Conservation (phyloP, 2,329 filamentous ascomycete genomes). For the Huntiella moniliformis region DNA sequence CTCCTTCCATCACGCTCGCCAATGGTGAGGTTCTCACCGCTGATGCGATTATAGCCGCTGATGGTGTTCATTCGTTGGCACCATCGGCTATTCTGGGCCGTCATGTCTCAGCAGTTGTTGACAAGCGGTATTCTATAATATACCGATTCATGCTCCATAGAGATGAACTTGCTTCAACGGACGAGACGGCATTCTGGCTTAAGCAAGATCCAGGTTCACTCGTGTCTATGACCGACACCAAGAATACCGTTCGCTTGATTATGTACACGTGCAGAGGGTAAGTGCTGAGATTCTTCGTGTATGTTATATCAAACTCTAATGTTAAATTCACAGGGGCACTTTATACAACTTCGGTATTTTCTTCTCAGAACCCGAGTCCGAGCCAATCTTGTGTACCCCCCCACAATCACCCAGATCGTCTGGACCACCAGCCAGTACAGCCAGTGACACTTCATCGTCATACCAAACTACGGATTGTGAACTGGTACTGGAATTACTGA, state of each 20-base stretch:
- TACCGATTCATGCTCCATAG: slow-evolving; percentile 21
- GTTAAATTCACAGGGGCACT: slow-evolving; percentile 15
- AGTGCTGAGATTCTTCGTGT: not conserved
- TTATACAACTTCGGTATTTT: slow-evolving; percentile 20
- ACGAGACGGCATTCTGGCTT: slow-evolving; percentile 17
- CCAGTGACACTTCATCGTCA: not conserved
- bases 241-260: slow-evolving; percentile 15
- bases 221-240: slow-evolving; percentile 12
- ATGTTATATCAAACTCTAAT: not conserved
- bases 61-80: slow-evolving; percentile 23
- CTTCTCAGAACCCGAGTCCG: slow-evolving; percentile 12
- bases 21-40: slow-evolving; percentile 16
- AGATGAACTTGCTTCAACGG: slow-evolving; percentile 17
- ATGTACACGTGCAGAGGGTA: slow-evolving; percentile 20
- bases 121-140: slow-evolving; percentile 18
- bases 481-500: slow-evolving; percentile 13
- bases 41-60: slow-evolving; percentile 26
- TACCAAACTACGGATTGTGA: not conserved
- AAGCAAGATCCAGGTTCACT: slow-evolving; percentile 14
- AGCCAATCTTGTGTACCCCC: not conserved
- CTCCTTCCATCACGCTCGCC: slow-evolving; percentile 16
- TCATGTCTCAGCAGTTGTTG: slow-evolving; percentile 15
- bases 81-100: not conserved
- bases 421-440: not conserved
- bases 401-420: no score